phyloP scores from a whole-genome alignment of 371 early-diverging fungal genomes.

The Mucor indicus region DNA sequence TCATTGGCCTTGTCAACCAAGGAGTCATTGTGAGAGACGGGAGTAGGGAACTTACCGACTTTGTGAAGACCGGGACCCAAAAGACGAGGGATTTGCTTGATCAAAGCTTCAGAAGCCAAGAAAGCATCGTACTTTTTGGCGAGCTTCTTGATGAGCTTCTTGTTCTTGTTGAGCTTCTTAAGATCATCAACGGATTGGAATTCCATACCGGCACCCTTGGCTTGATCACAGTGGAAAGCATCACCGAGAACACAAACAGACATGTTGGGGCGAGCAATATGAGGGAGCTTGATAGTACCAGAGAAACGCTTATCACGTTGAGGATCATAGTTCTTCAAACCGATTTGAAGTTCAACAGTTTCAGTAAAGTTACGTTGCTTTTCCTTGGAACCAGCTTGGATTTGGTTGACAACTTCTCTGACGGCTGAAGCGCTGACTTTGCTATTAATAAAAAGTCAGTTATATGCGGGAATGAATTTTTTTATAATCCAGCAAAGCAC shows the following conservation, averaged over 20 bases:
- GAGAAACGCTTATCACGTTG: slow-evolving; percentile 32
- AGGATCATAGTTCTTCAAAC: slow-evolving; percentile 99
- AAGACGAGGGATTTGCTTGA: slow-evolving; percentile 98
- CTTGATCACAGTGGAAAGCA: slow-evolving; percentile 93
- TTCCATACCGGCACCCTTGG: slow-evolving; percentile 90
- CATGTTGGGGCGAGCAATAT: slow-evolving; percentile 88
- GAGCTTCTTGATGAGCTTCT: slow-evolving; percentile 98
- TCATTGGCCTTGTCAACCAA: slow-evolving; percentile 91
- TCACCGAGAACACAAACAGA: slow-evolving; percentile 96
- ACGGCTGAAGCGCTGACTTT: slow-evolving; percentile 87
- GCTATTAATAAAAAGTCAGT: slow-evolving; percentile 47
- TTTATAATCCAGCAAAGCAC: too few species aligned
- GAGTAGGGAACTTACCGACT: slow-evolving; percentile 98
- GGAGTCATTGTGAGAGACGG: slow-evolving; percentile 91
- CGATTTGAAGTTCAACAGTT: slow-evolving; percentile 96
- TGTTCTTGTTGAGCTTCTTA: slow-evolving; percentile 99
- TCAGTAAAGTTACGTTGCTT: slow-evolving; percentile 92
- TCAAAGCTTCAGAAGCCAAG: slow-evolving; percentile 95
- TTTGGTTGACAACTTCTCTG: slow-evolving; percentile 70
- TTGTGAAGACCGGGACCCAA: slow-evolving; percentile 96
- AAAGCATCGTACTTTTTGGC: slow-evolving; percentile 95
- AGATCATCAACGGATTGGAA: slow-evolving; percentile 96
- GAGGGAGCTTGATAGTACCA: slow-evolving; percentile 29
- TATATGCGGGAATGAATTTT: too few species aligned
- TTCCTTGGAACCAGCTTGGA: slow-evolving; percentile 76